These are phyloP conservation scores for Leptoxyphium fumago DNA, from an alignment of 2,329 filamentous ascomycete genomes.

Conservation along the genomic window DNA sequence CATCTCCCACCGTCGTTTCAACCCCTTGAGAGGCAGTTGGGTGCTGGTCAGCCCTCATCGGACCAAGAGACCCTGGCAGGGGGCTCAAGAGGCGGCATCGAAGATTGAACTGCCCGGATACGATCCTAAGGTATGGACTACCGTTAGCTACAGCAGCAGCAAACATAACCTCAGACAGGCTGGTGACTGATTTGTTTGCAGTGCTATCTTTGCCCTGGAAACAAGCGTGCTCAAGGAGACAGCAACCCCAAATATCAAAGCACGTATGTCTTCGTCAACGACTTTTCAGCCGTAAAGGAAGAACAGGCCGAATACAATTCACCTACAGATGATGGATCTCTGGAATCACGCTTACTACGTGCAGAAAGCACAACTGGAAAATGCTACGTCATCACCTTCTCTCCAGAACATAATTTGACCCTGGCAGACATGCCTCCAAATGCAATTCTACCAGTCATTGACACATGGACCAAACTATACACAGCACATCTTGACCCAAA, in stretches of 20 bases:
- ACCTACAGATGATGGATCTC: slow-evolving; percentile 36
- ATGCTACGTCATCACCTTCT: slow-evolving; percentile 95
- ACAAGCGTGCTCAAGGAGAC: slow-evolving; percentile 76
- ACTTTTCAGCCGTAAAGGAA: slow-evolving; percentile 94
- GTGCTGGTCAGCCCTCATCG: slow-evolving; percentile 90
- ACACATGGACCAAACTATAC: slow-evolving; percentile 89
- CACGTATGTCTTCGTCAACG: slow-evolving; percentile 92
- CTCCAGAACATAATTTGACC: slow-evolving; percentile 76
- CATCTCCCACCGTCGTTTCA: slow-evolving; percentile 90
- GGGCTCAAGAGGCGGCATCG: slow-evolving; percentile 32
- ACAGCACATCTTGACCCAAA: slow-evolving; percentile 60
- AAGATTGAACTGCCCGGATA: slow-evolving; percentile 52
- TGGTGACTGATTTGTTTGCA: slow-evolving; percentile 20
- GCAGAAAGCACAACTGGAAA: slow-evolving; percentile 82
- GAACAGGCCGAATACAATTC: slow-evolving; percentile 65
- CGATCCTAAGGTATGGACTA: slow-evolving; percentile 43
- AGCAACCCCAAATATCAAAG: slow-evolving; percentile 71
- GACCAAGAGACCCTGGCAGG: slow-evolving; percentile 95
- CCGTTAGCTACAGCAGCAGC: background rate
- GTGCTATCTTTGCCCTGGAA: slow-evolving; percentile 92
- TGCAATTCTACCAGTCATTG: slow-evolving; percentile 69
- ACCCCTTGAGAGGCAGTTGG: slow-evolving; percentile 79
- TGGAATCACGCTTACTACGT: slow-evolving; percentile 61
- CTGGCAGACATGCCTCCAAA: slow-evolving; percentile 70
- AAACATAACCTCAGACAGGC: too few species aligned